Evolutionary conservation across 768 basidiomycete genomes (phyloP).

Genomic region (Albatrellus ellisii): DNA sequence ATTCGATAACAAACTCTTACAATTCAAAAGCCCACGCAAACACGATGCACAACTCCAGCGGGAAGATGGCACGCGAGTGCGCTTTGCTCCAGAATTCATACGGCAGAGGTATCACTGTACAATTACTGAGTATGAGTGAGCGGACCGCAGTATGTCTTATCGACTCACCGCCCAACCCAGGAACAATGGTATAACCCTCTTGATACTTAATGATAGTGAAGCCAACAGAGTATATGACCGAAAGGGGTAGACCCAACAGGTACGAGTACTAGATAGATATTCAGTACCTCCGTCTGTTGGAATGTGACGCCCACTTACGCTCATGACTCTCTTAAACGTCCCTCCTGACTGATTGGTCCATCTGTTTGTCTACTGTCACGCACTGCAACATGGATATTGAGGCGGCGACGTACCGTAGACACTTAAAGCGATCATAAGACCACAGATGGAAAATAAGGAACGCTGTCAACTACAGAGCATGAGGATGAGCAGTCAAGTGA

Average conservation of each 20-base stretch:
- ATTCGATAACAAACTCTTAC: slow-evolving; percentile 26
- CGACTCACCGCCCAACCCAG: slow-evolving; percentile 36
- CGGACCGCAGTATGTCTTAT: neutral
- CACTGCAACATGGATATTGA: neutral
- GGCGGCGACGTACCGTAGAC: slow-evolving; percentile 36
- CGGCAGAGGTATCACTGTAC: slow-evolving; percentile 58
- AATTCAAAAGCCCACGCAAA: slow-evolving; percentile 65
- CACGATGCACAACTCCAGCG: slow-evolving; percentile 50
- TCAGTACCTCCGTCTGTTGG: neutral
- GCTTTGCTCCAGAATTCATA: slow-evolving; percentile 38
- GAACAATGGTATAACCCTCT: slow-evolving; percentile 42
- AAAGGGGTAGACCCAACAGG: slow-evolving; percentile 44
- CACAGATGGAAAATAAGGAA: slow-evolving; percentile 67
- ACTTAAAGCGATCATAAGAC: slow-evolving; percentile 71
- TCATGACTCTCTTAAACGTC: slow-evolving; percentile 82
- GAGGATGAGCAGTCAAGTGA: neutral
- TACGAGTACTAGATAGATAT: slow-evolving; percentile 48
- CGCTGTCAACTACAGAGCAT: slow-evolving; percentile 30
- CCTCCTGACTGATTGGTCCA: slow-evolving; percentile 51
- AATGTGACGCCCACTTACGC: slow-evolving; percentile 30
- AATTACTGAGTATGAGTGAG: neutral
- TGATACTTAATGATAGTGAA: slow-evolving; percentile 62
- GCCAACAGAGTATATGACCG: slow-evolving; percentile 44
- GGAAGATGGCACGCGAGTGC: slow-evolving; percentile 41
- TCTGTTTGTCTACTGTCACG: slow-evolving; percentile 23